phyloP scores from a whole-genome alignment of 208 protist genomes.

The Polymyxa betae region DNA sequence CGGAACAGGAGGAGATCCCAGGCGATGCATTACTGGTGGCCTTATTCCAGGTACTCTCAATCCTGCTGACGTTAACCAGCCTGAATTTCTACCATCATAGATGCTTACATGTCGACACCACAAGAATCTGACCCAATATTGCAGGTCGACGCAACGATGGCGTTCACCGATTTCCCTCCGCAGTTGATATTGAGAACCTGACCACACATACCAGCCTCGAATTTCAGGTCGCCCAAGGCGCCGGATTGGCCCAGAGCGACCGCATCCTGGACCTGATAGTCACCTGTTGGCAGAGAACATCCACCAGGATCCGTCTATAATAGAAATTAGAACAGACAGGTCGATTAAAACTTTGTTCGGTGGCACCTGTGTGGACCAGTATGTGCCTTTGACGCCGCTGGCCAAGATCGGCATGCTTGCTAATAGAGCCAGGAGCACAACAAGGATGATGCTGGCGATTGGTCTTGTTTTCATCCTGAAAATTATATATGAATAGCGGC shows the following conservation, averaged over 20 bases:
- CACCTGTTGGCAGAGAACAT: neutral
- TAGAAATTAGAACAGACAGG: too few species aligned
- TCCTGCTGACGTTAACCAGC: too few species aligned
- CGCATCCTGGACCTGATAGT: neutral
- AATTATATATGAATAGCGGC: too few species aligned
- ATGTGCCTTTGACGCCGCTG: too few species aligned
- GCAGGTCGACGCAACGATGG: conserved; percentile 13
- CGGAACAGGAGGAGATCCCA: neutral
- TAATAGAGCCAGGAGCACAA: too few species aligned
- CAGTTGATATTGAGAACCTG: neutral
- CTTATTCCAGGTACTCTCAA: conserved; percentile 22
- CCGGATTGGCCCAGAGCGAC: neutral
- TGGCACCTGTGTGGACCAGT: too few species aligned
- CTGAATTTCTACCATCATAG: too few species aligned
- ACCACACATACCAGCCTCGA: neutral
- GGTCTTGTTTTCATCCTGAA: too few species aligned
- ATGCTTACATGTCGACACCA: too few species aligned
- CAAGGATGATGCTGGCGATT: too few species aligned
- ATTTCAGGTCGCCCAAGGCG: neutral
- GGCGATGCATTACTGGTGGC: neutral
- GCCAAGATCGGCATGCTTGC: too few species aligned
- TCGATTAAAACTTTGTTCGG: too few species aligned
- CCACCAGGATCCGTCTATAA: neutral
- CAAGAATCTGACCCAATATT: neutral
- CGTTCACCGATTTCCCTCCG: neutral